Base-by-base conservation (phyloP, 2,329 filamentous ascomycete species). In the Laburnicola sp. region DNA sequence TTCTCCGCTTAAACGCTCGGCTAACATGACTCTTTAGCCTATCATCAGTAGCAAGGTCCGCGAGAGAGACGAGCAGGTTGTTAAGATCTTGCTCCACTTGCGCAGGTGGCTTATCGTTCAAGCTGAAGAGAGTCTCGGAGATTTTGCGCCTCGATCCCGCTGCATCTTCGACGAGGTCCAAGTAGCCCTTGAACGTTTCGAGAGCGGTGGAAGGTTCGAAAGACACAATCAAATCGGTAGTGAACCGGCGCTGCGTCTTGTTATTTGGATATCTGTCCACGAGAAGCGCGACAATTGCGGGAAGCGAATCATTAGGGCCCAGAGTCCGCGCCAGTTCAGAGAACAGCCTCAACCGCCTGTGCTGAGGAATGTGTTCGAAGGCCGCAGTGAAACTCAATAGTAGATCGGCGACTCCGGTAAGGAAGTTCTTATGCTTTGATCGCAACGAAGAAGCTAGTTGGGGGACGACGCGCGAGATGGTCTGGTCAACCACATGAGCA, bases 311-410 rank as follows among this genome's bases (percentile, higher is more conserved):
- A 45, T 88, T 82, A 0, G 91, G 81, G 2, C 93, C 93, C 3
- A 99, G 80, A 8, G 92, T 95, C 63, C 90, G 85, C 22, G 94
- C 86, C 16, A 99, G 79, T 44, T 93, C 89, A 47, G 88, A 82
- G 74, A 97, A 99, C 5, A 99, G 78, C 35, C 86, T 86, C 27
- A 89, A 83, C 58, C 91, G 85, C 50, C 94, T 84, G 71, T 97
- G 92, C 6, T 87, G 82, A 4, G 94, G 94, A 57, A 99, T 92
- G 69, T 99, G 94, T 70, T 97, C 92, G 71, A 95, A 99, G 0
- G 95, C 94, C 6, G 92, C 91, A 16, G 91, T 93, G 69, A 99
- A 99, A 76, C 92, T 97, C 36, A 95, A 81, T n/a, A 99, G 80
- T 41, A 99, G 83, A 64, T 96, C 91, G 1, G 91, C 89, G 6